A percentile compares a stretch with the other conserved stretches of the same genome.
phyloP scores from a whole-genome alignment of 2,329 filamentous ascomycete species.

The Neonectria ditissima region DNA sequence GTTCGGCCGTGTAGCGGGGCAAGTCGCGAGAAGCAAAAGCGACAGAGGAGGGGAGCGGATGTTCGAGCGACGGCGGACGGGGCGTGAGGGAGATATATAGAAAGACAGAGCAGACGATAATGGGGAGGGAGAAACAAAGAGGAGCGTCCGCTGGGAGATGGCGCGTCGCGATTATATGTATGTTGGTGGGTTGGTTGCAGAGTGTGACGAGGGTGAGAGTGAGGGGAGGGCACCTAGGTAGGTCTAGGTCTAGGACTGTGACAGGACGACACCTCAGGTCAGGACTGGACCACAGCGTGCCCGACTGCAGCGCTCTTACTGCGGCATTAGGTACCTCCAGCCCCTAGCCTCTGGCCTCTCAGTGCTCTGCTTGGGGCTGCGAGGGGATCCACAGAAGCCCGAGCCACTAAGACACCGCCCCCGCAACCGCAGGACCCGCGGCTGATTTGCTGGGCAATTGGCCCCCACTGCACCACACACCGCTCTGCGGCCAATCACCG shows the following conservation, averaged over 20 bases:
- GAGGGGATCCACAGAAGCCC: constrained; percentile 37
- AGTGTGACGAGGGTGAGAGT: constrained; percentile 28
- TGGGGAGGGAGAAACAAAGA: constrained; percentile 33
- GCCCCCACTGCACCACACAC: constrained; percentile 29
- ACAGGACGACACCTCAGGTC: background rate
- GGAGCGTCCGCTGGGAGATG: constrained; percentile 24
- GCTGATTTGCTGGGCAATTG: constrained; percentile 43
- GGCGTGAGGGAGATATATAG: background rate
- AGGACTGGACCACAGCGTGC: constrained; percentile 18
- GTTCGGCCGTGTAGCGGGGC: constrained; percentile 34
- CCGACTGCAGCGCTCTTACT: constrained; percentile 5
- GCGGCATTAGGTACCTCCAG: constrained; percentile 12
- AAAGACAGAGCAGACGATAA: constrained; percentile 19
- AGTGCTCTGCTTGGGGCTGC: constrained; percentile 23
- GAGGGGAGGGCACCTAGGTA: constrained; percentile 22
- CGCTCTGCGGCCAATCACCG: constrained; percentile 31
- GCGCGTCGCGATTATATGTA: constrained; percentile 45
- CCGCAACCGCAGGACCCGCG: constrained; percentile 41
- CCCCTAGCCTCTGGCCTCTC: background rate
- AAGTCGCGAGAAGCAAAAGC: constrained; percentile 20
- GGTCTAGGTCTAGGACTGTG: background rate
- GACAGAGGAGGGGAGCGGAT: background rate
- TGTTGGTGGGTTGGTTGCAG: constrained; percentile 36
- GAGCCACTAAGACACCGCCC: constrained; percentile 41
- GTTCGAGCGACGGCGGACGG: constrained; percentile 10